Percentiles rank a stretch among this genome's conserved stretches.
Conservation (phyloP, 345 rosid species). For the Lumnitzera littorea region DNA sequence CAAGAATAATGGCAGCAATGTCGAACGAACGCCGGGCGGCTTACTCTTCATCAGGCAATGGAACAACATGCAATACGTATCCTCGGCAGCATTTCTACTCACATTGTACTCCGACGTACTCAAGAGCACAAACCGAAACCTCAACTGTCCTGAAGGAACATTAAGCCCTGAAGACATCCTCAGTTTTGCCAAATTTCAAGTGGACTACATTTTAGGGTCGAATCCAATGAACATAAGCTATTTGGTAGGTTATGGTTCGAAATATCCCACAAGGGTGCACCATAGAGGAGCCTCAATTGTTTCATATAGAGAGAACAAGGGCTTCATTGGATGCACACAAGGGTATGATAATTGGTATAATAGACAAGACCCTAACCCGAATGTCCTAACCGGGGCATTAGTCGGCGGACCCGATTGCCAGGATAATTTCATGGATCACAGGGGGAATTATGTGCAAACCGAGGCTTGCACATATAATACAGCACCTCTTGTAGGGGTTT, state of each 20-base stretch:
- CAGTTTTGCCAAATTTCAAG: conserved; percentile 58
- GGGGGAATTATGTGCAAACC: conserved; percentile 54
- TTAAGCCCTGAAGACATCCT: conserved; percentile 41
- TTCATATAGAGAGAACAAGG: conserved; percentile 62
- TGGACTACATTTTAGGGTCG: conserved; percentile 74
- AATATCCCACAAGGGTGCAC: conserved; percentile 70
- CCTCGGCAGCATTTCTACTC: conserved; percentile 74
- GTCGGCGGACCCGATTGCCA: conserved; percentile 60
- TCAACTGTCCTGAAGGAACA: conserved; percentile 36
- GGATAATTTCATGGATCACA: conserved; percentile 42
- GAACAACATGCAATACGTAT: conserved; percentile 97
- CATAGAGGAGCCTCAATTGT: conserved; percentile 87
- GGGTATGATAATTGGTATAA: conserved; percentile 64
- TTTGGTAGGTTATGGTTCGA: conserved; percentile 67
- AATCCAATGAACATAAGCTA: conserved; percentile 89
- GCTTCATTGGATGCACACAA: conserved; percentile 92
- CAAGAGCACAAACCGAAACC: conserved; percentile 21
- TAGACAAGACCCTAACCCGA: conserved; percentile 38
- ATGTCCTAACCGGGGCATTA: conserved; percentile 45
- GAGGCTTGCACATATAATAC: conserved; percentile 81
- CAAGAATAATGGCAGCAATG: conserved; percentile 52
- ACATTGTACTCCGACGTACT: conserved; percentile 69
- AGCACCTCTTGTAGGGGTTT: conserved; percentile 57
- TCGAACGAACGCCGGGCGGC: conserved; percentile 65
- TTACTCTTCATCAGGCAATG: conserved; percentile 75